Percentiles rank a stretch among this genome's conserved stretches.
Conservation (phyloP, 805 yeast genomes). For the Scheffersomyces spartinae region DNA sequence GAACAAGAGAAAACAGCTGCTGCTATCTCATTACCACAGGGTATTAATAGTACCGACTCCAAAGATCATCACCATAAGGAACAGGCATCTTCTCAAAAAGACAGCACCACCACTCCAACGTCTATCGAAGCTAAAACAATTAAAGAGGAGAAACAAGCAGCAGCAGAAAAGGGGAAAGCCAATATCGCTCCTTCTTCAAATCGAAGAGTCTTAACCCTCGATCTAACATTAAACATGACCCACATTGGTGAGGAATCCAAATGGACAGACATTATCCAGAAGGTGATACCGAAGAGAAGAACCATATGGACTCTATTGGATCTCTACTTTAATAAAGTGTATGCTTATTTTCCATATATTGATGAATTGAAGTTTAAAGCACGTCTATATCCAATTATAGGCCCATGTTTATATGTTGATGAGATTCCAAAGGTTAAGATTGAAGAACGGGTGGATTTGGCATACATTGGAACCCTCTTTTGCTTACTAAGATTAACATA, state of each 20-base stretch:
- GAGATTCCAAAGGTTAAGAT: slow-evolving; percentile 15
- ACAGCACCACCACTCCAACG: no score
- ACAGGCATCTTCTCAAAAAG: no score
- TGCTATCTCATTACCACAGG: no score
- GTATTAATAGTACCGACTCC: no score
- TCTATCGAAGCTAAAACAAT: no score
- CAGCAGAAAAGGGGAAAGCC: background rate
- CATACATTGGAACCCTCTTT: slow-evolving; percentile 26
- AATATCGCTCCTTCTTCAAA: slow-evolving; percentile 3
- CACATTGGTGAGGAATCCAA: slow-evolving; percentile 10
- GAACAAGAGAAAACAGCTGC: no score
- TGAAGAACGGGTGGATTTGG: slow-evolving; percentile 28
- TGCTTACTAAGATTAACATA: slow-evolving; percentile 30
- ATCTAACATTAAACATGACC: slow-evolving; percentile 7
- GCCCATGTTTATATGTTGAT: slow-evolving; percentile 8
- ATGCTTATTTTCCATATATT: slow-evolving; percentile 15
- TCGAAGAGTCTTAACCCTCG: slow-evolving; percentile 8
- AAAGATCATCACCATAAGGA: no score
- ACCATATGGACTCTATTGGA: slow-evolving; percentile 15
- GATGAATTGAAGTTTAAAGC: slow-evolving; percentile 15
- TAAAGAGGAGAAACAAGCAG: slow-evolving; percentile 4
- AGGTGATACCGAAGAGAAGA: slow-evolving; percentile 12
- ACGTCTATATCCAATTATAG: slow-evolving; percentile 9
- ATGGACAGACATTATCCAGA: slow-evolving; percentile 9
- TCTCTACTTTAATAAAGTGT: slow-evolving; percentile 15